These are phyloP conservation scores for Nicotiana rustica DNA, from an alignment of 305 asterid species.

Conservation along the genomic window DNA sequence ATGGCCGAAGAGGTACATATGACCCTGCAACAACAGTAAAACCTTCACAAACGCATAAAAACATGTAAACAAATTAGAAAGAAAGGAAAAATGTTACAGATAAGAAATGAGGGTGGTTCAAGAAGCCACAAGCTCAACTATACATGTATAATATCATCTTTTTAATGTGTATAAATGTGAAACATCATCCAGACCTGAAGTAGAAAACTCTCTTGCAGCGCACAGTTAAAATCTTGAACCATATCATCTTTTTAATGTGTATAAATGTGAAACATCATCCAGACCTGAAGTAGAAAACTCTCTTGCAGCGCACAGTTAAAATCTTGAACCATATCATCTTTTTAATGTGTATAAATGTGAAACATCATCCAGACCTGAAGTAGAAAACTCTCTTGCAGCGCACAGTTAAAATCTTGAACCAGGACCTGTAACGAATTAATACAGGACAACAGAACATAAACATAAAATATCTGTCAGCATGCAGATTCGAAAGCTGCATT, in stretches of 20 bases:
- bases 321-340: conserved; percentile 61
- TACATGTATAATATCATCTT: not conserved
- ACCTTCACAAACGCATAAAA: conserved; percentile 13
- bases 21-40: conserved; percentile 79
- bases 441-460: conserved; percentile 37
- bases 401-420: conserved; percentile 96
- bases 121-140: conserved; percentile 21
- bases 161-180: not conserved
- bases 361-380: conserved; percentile 69
- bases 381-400: conserved; percentile 93
- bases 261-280: conserved; percentile 28
- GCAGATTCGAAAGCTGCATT: conserved; percentile 16
- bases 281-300: conserved; percentile 92
- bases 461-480: conserved; percentile 28
- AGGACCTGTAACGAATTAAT: conserved; percentile 62
- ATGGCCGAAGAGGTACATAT: conserved; percentile 87
- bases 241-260: conserved; percentile 29
- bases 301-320: conserved; percentile 98
- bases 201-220: conserved; percentile 93
- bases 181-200: conserved; percentile 69
- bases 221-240: conserved; percentile 96
- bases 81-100: not conserved
- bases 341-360: not conserved
- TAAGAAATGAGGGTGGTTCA: conserved; percentile 20
- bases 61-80: conserved; percentile 22